Base-by-base conservation (phyloP, 768 basidiomycete species). In the Termitomyces sp. region DNA sequence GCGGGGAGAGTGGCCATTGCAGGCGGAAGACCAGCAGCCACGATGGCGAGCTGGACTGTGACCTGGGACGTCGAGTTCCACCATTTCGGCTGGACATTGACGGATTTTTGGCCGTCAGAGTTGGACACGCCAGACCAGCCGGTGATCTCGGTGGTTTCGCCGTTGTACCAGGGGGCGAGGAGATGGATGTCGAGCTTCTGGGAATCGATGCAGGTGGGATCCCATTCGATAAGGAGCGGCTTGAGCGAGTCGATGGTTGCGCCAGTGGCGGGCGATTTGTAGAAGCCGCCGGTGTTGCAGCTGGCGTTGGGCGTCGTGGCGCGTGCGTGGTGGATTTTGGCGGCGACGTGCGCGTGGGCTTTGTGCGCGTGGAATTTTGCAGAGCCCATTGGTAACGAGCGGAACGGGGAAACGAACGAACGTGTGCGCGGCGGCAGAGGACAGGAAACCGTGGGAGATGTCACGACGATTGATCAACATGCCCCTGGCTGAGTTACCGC, bases 101-200 rank as follows among this genome's bases (percentile, higher is more conserved):
- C 73, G 42, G 75, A 67, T 66, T 83, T 85, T 37, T 68, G 71
- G 25, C 85, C 88, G 4, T 72, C 12, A 5, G 73, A 61, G 63
- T 72, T 82, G 47, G 75, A 70, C 53, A 91, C 78, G 32, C 69
- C 69, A 41, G 77, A 59, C 85, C 85, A 92, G 40, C 77, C 70
- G 55, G 90, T 82, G 21, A 59, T 34, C 17, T 63, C 57, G 45
- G 89, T 71, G 46, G 74, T 77, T 4, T 81, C 70, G 37, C 56
- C 67, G 32, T 62, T 54, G 2, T 74, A 65, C 31, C 69, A 65
- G 0, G 86, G 83, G 0, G 82, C 82, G 62, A 81, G 81, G 52
- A 92, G 81, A 62, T 85, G 84, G 65, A 92, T 86, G 71, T 91
- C 88, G 66, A 87, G 75, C 37, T 75, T 73, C 1, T 65, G 57